Base-by-base conservation (phyloP, 1,284 basidiomycete genomes). In the Rhodotorula sp. region DNA sequence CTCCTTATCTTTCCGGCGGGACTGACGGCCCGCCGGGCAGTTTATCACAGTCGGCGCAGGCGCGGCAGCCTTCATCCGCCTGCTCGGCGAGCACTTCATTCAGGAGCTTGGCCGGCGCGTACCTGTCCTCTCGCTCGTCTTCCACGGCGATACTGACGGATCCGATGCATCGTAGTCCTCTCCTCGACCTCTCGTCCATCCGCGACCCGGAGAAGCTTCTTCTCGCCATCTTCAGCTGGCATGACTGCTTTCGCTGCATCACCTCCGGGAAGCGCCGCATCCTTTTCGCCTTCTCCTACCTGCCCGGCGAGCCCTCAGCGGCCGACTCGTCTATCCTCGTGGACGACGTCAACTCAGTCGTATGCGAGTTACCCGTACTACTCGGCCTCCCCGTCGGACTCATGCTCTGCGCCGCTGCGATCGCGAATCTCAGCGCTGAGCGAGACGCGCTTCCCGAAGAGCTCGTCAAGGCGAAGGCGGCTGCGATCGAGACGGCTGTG, bases 381-480 rank as follows among this genome's bases (percentile, higher is more conserved):
- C 61, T 69, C 21, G 71, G 71, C 12, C 62, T 72, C 10, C 71
- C 67, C 12, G 67, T 72, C 36, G 64, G 64, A 9, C 53, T 72
- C 21, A 61, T 72, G 37, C 64, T 72, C 53, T 72, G 71, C 50
- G 41, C 69, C 25, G 67, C 67, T 5, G 67, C 67, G 13, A 57
- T 58, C 6, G 56, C 64, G 3, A 72, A 69, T 36, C 61, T 72
- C 4, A 61, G 61, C 48, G 46, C 46, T n/a, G 67, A 72, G 37
- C 50, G 60, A 58, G 64, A 50, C 6, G 58, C 67, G 0, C 41
- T 72, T 7, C 63, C 55, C 12, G 46, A 58, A 15, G 54, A 63
- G n/a, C 48, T 61, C 5, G 67, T 69, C 53, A 50, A 64, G 51
- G 53, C 39, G 15, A 66, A 65, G 32, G 56, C 64, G 25, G 32